phyloP scores from a whole-genome alignment of 2,329 filamentous ascomycete genomes.

The Aspergillus texensis region DNA sequence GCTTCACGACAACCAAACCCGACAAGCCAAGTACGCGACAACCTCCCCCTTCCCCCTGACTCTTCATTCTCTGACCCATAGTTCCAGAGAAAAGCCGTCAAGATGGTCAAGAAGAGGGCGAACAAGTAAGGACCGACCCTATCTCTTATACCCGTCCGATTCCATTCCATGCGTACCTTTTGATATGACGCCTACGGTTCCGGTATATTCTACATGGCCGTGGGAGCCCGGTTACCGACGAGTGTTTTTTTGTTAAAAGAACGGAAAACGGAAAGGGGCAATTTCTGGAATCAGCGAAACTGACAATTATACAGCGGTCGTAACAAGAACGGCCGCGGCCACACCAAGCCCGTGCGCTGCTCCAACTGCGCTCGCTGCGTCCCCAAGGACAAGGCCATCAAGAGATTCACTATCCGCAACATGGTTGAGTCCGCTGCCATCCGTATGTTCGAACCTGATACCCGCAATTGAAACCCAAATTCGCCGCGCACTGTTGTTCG shows the following conservation, averaged over 20 bases:
- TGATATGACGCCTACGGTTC: constrained; percentile 5
- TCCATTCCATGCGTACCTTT: constrained; percentile 27
- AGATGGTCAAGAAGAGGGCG: constrained; percentile 76
- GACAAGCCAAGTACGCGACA: constrained; percentile 44
- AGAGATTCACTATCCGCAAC: constrained; percentile 99
- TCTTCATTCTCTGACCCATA: constrained; percentile 33
- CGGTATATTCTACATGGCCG: constrained; percentile 2
- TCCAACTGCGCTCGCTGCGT: constrained; percentile 88
- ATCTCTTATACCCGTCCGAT: constrained; percentile 27
- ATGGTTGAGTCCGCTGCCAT: constrained; percentile 99
- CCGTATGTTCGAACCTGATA: constrained; percentile 68
- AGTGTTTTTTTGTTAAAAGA: neutral
- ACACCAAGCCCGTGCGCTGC: constrained; percentile 98
- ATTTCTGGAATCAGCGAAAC: constrained; percentile 14
- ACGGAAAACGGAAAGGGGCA: constrained; percentile 34
- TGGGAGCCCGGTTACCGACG: constrained; percentile 3
- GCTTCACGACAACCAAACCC: constrained; percentile 43
- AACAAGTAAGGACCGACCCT: constrained; percentile 63
- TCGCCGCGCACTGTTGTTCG: constrained; percentile 18
- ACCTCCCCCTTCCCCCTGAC: constrained; percentile 26
- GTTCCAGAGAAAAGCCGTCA: constrained; percentile 54
- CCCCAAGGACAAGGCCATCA: constrained; percentile 99
- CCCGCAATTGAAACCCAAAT: constrained; percentile 15
- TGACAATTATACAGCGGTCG: constrained; percentile 69
- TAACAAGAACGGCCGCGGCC: constrained; percentile 99